Conservation (phyloP, 163 green algal species). For the Scenedesmus sp. region DNA sequence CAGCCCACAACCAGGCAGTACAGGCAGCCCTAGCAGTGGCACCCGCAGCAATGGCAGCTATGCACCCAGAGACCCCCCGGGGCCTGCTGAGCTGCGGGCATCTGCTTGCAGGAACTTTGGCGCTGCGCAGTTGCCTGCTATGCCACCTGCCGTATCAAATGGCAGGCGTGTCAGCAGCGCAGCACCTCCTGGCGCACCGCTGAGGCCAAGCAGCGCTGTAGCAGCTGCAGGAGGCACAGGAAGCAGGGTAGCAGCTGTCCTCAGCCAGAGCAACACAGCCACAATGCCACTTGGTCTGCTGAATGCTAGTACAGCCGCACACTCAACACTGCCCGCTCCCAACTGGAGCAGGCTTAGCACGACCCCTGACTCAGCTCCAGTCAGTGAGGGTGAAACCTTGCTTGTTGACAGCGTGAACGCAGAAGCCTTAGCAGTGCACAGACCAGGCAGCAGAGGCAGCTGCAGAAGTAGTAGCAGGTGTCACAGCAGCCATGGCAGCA, state of each 20-base stretch:
- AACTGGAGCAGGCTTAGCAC: not conserved
- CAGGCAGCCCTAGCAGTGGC: not conserved
- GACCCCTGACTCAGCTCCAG: not conserved
- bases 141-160: not conserved
- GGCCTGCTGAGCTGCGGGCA: not conserved
- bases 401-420: not conserved
- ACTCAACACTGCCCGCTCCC: not conserved
- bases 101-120: conserved; percentile 17
- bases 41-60: not conserved
- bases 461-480: not conserved
- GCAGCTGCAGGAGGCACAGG: conserved; percentile 30
- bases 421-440: not conserved
- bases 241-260: not conserved
- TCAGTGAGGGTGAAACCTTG: not conserved
- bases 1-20: not conserved
- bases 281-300: not conserved
- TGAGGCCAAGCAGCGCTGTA: conserved; percentile 56
- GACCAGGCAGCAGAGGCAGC: conserved; percentile 3
- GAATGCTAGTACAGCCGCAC: not conserved
- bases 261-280: not conserved
- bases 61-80: not conserved
- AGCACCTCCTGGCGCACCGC: not conserved
- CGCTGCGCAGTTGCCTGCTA: not conserved
- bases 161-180: conserved; percentile 5
- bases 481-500: not conserved